phyloP scores from a whole-genome alignment of 768 basidiomycete species.

The Mycena floridula region DNA sequence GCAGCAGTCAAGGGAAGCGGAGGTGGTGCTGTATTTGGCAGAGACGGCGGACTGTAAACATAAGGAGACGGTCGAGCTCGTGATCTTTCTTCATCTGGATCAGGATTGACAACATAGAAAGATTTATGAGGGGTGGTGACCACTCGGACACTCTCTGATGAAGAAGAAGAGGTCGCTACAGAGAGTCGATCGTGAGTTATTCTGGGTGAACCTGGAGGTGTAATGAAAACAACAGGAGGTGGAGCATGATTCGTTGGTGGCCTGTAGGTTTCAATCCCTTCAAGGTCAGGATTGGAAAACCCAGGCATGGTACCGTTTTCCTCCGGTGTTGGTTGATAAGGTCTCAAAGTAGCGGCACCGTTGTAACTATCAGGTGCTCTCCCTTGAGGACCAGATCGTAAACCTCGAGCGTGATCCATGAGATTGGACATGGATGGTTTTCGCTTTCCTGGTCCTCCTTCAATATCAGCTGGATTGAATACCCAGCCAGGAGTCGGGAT shows the following conservation, averaged over 20 bases:
- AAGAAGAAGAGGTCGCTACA: slow-evolving; percentile 5
- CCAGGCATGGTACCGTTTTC: not conserved
- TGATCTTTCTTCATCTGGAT: slow-evolving; percentile 9
- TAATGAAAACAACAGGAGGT: slow-evolving; percentile 29
- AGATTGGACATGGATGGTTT: not conserved
- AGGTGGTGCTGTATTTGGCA: too few relatives aligned
- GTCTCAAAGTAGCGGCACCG: not conserved
- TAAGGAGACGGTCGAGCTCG: slow-evolving; percentile 4
- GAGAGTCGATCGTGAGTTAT: not conserved
- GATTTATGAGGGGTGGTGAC: slow-evolving; percentile 13
- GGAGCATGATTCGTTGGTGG: not conserved
- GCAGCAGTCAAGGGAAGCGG: slow-evolving; percentile 17
- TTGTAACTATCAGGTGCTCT: not conserved
- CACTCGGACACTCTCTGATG: slow-evolving; percentile 13
- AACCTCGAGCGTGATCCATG: not conserved
- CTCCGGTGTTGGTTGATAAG: not conserved
- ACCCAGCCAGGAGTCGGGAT: slow-evolving; percentile 7
- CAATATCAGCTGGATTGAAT: slow-evolving; percentile 16
- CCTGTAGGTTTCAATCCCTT: not conserved
- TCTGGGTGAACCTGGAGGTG: slow-evolving; percentile 21
- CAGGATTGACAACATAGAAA: slow-evolving; percentile 26
- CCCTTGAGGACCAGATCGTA: slow-evolving; percentile 5
- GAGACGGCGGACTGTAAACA: slow-evolving; percentile 21
- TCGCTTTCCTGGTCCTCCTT: slow-evolving; percentile 4
- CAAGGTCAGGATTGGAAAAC: not conserved